Percentiles rank a stretch among this genome's conserved stretches.
Conservation (phyloP, 179 eudicot species). For the Beta corolliflora region DNA sequence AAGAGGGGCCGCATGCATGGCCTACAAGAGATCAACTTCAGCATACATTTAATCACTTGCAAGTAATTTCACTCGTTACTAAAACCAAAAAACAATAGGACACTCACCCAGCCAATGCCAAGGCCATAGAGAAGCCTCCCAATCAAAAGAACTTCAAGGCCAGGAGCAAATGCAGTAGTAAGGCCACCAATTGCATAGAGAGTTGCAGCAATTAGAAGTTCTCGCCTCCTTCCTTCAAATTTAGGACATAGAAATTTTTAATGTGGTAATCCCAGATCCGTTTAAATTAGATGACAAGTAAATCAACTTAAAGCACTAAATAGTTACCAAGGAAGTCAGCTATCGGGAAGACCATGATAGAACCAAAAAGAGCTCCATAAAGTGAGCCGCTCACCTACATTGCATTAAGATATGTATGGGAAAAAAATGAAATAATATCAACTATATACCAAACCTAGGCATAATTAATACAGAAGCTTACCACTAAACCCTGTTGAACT, state of each 20-base stretch:
- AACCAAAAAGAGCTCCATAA: constrained; percentile 98
- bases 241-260: neutral
- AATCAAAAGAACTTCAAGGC: constrained; percentile 62
- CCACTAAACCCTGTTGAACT: constrained; percentile 92
- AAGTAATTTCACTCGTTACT: neutral
- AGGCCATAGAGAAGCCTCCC: constrained; percentile 89
- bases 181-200: constrained; percentile 81
- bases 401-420: constrained; percentile 20
- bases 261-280: constrained; percentile 4
- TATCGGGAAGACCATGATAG: constrained; percentile 73
- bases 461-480: constrained; percentile 35
- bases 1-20: constrained; percentile 99
- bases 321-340: constrained; percentile 90
- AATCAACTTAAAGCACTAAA: constrained; percentile 13
- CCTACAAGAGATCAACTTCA: constrained; percentile 48
- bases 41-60: neutral
- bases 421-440: constrained; percentile 14
- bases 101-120: constrained; percentile 97
- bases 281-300: constrained; percentile 1
- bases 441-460: constrained; percentile 8
- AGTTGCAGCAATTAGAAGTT: constrained; percentile 70
- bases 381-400: constrained; percentile 95
- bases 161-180: constrained; percentile 71
- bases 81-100: neutral
- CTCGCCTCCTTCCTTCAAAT: constrained; percentile 82